Evolutionary conservation across 768 basidiomycete genomes (phyloP).

Genomic region (Lyophyllum decastes): DNA sequence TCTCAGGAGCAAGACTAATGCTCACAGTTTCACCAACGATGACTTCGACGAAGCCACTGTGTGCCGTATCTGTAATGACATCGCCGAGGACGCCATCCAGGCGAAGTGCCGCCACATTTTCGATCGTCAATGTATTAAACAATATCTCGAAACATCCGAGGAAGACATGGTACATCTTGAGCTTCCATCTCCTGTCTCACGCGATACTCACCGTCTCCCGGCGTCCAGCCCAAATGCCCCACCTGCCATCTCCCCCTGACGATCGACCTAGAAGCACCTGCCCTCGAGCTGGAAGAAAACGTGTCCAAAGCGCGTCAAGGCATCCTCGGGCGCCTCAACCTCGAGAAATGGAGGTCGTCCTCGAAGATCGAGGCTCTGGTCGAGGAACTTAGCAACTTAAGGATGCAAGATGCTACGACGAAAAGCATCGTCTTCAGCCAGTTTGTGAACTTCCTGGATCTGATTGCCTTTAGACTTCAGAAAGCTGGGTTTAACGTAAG

Average conservation of each 20-base stretch:
- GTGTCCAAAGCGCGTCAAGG: slow-evolving; percentile 69
- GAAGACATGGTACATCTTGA: slow-evolving; percentile 56
- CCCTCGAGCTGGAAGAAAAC: slow-evolving; percentile 78
- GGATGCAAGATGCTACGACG: slow-evolving; percentile 83
- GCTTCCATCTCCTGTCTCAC: neutral
- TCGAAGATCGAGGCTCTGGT: slow-evolving; percentile 96
- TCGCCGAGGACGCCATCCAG: slow-evolving; percentile 96
- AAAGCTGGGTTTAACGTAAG: slow-evolving; percentile 86
- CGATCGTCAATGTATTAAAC: slow-evolving; percentile 93
- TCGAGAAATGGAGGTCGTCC: slow-evolving; percentile 92
- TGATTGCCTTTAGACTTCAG: slow-evolving; percentile 92
- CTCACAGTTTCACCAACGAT: slow-evolving; percentile 55
- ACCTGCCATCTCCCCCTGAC: slow-evolving; percentile 92
- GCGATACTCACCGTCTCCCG: neutral
- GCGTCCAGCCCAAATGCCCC: slow-evolving; percentile 80
- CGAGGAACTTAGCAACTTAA: slow-evolving; percentile 87
- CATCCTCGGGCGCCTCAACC: slow-evolving; percentile 86
- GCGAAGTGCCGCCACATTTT: slow-evolving; percentile 94
- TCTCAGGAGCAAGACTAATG: slow-evolving; percentile 81
- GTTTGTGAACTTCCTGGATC: slow-evolving; percentile 90
- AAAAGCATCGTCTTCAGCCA: slow-evolving; percentile 98
- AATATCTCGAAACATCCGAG: slow-evolving; percentile 79
- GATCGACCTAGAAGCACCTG: slow-evolving; percentile 94
- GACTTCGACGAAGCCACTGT: slow-evolving; percentile 76
- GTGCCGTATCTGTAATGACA: slow-evolving; percentile 94